Conservation (phyloP, 345 rosid species). For the Euclidium syriacum region DNA sequence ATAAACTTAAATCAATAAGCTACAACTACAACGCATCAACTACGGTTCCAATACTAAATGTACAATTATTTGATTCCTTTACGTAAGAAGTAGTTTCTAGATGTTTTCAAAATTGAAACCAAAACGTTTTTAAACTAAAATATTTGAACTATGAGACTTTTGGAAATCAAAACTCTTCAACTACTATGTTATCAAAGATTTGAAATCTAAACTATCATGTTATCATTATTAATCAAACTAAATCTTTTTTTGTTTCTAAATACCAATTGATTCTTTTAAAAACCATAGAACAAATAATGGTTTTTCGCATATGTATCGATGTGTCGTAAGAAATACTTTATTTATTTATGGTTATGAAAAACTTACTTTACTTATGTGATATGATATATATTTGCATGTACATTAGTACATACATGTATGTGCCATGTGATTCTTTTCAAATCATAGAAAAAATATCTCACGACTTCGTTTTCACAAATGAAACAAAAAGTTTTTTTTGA, state of each 20-base stretch:
- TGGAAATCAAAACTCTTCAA: not conserved
- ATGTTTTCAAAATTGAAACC: not conserved
- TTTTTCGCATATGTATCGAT: not conserved
- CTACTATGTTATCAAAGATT: not conserved
- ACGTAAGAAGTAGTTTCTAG: conserved; percentile 4
- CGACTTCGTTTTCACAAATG: not conserved
- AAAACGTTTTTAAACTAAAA: not conserved
- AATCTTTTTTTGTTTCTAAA: not conserved
- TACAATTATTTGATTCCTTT: conserved; percentile 12
- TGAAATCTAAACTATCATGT: not conserved
- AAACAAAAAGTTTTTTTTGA: too few species aligned
- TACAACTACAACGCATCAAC: conserved; percentile 9
- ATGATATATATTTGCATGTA: too few species aligned
- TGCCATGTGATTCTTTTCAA: not conserved
- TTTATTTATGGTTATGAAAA: too few species aligned
- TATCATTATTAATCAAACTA: not conserved
- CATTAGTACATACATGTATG: not conserved
- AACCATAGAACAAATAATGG: not conserved
- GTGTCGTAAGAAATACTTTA: not conserved
- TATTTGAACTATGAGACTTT: not conserved
- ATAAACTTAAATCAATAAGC: conserved; percentile 3
- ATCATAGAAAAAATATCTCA: not conserved
- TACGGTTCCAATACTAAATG: not conserved
- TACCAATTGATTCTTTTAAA: not conserved
- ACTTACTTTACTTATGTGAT: too few species aligned